Percentiles rank a stretch among this genome's conserved stretches.
Evolutionary conservation across 2,329 filamentous ascomycete genomes (phyloP).

Genomic region (Cadophora sp.): DNA sequence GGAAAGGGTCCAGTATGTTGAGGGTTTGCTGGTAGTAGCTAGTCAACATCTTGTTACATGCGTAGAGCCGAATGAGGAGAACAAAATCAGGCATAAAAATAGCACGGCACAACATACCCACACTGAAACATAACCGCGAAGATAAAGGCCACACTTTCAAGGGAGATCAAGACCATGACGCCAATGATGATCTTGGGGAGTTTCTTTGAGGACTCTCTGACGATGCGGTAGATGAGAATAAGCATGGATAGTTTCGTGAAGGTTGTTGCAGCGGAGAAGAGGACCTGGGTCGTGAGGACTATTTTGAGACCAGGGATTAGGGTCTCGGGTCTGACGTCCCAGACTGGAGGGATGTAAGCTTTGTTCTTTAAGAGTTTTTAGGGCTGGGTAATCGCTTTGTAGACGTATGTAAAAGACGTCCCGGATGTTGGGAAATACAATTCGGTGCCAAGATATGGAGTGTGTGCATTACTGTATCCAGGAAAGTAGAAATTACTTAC

Average conservation of each 20-base stretch:
- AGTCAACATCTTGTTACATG: not conserved
- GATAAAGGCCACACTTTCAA: slow-evolving; percentile 44
- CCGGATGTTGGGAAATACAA: not conserved
- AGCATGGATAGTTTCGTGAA: slow-evolving; percentile 48
- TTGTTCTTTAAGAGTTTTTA: not conserved
- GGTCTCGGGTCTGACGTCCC: slow-evolving; percentile 47
- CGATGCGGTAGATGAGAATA: slow-evolving; percentile 44
- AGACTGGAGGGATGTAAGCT: slow-evolving; percentile 34
- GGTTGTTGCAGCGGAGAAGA: slow-evolving; percentile 46
- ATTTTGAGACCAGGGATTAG: slow-evolving; percentile 45
- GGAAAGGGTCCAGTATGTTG: slow-evolving; percentile 47
- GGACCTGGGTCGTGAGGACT: slow-evolving; percentile 46
- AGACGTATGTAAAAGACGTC: no score
- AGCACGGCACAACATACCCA: slow-evolving; percentile 41
- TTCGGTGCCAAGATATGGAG: no score
- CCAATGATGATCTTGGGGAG: slow-evolving; percentile 41
- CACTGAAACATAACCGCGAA: slow-evolving; percentile 49
- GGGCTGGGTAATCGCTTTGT: no score
- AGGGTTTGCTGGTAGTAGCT: slow-evolving; percentile 43
- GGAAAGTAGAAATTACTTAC: not conserved
- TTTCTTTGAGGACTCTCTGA: slow-evolving; percentile 43
- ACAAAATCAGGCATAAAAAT: not conserved
- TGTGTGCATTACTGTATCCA: not conserved
- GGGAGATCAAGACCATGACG: slow-evolving; percentile 44
- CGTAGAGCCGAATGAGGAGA: not conserved